Evolutionary conservation across 148 eudicot species (phyloP), one percentile per base, ranked within the genome.

Genomic region (Camellia sinensis): DNA sequence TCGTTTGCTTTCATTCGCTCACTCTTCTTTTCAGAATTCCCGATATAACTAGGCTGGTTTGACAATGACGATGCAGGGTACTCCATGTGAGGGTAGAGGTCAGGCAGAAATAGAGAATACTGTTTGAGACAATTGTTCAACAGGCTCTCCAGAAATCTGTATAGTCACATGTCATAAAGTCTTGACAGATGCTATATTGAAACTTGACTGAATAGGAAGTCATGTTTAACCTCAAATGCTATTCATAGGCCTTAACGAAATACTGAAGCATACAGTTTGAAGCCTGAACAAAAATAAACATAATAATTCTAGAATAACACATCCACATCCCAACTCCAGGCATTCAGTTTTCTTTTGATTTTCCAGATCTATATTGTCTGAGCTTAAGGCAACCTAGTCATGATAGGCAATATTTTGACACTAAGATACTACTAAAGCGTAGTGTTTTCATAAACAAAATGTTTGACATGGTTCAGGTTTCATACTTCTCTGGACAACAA

Each of bases 121-220:
- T 80, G 73, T 77, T 82, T 80, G 68, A 90, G 88, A 67, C 45
- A 74, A 70, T 79, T 19, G 71, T 90, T 85, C 75, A 90, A 60
- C 79, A 90, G 75, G 83, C 87, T 80, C 78, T 90, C 93, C 14
- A 90, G 78, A 83, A 80, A 90, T 67, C 93, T 90, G 88, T 85
- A 82, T 8, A 0, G 52, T 54, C 57, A 18, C 21, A 21, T 57
- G 2, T 74, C 43, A 67, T 17, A 37, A 67, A 40, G 45, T 67
- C 19, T 4, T 44, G 21, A 40, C 21, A 69, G 41, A 67, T 41
- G 52, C 22, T 67, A 67, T 19, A 67, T 13, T 11, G 71, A 43
- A 67, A 29, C 41, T 65, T 65, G 68, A 65, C 7, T 48, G 0
- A 56, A 7, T 56, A 14, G 12, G 17, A 14, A 10, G 13, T 11